phyloP scores from a whole-genome alignment of 768 basidiomycete genomes.

The Auricularia cornea region DNA sequence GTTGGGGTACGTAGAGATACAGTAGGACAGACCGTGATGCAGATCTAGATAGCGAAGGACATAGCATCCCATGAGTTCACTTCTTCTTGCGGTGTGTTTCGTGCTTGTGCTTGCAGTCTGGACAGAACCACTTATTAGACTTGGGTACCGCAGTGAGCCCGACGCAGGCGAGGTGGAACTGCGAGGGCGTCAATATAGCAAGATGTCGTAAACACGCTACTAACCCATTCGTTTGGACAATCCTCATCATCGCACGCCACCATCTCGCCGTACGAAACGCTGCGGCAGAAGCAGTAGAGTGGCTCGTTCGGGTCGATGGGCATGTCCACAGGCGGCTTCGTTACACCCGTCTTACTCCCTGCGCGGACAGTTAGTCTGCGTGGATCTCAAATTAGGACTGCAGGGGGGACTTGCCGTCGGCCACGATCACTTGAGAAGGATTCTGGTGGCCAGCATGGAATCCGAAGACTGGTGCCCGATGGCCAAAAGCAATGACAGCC shows the following conservation, averaged over 20 bases:
- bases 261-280: conserved; percentile 88
- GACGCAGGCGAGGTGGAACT: background rate
- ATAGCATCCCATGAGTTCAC: too few species aligned
- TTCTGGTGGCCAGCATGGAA: background rate
- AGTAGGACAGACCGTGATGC: too few species aligned
- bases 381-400: too few species aligned
- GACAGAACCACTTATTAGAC: background rate
- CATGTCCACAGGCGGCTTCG: background rate
- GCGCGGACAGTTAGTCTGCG: background rate
- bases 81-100: too few species aligned
- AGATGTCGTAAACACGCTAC: conserved; percentile 63
- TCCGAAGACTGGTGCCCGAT: background rate
- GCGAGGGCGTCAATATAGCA: background rate
- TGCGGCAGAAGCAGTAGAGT: conserved; percentile 79
- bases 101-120: background rate
- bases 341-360: background rate
- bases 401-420: background rate
- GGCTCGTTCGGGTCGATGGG: conserved; percentile 36
- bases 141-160: background rate
- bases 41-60: too few species aligned
- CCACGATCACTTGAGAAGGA: background rate
- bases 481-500: background rate
- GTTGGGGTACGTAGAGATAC: too few species aligned
- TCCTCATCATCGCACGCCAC: conserved; percentile 80
- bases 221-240: conserved; percentile 90